A percentile compares a stretch with the other conserved stretches of the same genome.
phyloP scores from a whole-genome alignment of 352 stramenopile genomes.

The Phytophthora nicotianae region DNA sequence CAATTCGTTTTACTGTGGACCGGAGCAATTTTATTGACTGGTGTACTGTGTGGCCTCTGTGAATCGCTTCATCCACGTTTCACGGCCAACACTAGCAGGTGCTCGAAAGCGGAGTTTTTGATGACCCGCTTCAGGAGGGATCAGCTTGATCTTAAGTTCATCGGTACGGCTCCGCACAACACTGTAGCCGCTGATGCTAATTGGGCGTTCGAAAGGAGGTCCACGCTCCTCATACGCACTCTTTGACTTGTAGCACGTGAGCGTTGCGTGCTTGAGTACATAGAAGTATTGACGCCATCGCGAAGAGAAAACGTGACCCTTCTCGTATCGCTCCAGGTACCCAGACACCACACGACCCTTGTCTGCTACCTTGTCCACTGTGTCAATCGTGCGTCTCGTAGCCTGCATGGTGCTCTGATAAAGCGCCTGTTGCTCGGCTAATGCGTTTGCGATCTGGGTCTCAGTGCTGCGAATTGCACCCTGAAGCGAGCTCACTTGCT shows the following conservation, averaged over 20 bases:
- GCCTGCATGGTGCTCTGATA: conserved; percentile 83
- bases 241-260: conserved; percentile 82
- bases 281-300: conserved; percentile 84
- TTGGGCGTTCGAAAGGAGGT: conserved; percentile 48
- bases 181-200: conserved; percentile 69
- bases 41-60: conserved; percentile 65
- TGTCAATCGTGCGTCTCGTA: conserved; percentile 77
- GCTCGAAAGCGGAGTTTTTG: conserved; percentile 75
- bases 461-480: conserved; percentile 43
- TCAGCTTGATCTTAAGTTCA: conserved; percentile 82
- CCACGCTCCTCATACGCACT: conserved; percentile 70
- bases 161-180: conserved; percentile 76
- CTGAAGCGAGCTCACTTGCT: conserved; percentile 47
- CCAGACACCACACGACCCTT: conserved; percentile 70
- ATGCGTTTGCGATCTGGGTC: conserved; percentile 50
- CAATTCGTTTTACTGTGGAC: neutral
- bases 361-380: conserved; percentile 69
- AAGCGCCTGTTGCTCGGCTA: conserved; percentile 64
- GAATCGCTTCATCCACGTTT: conserved; percentile 83
- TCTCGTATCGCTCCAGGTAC: conserved; percentile 81
- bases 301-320: conserved; percentile 72
- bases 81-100: conserved; percentile 71
- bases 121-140: conserved; percentile 64
- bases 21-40: conserved; percentile 20
- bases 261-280: conserved; percentile 65